phyloP scores from a whole-genome alignment of 306 rosid species.

The Quillaja saponaria region DNA sequence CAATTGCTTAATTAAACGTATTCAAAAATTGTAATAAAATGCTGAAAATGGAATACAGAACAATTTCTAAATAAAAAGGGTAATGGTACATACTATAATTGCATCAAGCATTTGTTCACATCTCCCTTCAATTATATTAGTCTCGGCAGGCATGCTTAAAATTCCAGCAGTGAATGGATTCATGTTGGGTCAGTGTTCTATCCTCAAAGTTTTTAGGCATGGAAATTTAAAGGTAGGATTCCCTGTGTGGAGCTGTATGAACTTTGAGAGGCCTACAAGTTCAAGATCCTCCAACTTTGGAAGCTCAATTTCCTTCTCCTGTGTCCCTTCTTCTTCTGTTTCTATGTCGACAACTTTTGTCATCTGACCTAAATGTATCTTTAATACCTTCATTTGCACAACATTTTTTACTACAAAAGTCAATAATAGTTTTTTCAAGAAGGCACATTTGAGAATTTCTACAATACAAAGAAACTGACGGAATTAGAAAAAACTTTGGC shows the following conservation, averaged over 20 bases:
- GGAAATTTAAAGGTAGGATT: background rate
- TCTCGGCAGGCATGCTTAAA: no score
- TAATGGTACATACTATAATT: no score
- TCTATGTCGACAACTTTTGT: constrained; percentile 2
- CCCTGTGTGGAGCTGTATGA: background rate
- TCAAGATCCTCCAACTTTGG: background rate
- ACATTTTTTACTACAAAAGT: background rate
- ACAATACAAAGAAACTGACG: no score
- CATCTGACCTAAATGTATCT: background rate
- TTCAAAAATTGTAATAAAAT: no score
- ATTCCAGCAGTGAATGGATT: background rate
- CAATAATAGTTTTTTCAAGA: background rate
- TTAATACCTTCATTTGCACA: background rate
- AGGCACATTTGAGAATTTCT: background rate
- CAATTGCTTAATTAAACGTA: no score
- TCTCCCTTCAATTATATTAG: fast-evolving
- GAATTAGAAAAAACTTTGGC: no score
- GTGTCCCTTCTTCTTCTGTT: background rate
- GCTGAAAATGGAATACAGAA: no score
- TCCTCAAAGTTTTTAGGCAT: background rate
- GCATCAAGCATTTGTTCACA: no score
- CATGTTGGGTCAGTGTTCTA: background rate
- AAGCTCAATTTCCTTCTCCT: background rate
- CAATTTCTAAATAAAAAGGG: no score
- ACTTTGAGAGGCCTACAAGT: background rate